These are phyloP conservation scores for Didymella sp. DNA, from an alignment of 2,329 filamentous ascomycete genomes.

Conservation along the genomic window DNA sequence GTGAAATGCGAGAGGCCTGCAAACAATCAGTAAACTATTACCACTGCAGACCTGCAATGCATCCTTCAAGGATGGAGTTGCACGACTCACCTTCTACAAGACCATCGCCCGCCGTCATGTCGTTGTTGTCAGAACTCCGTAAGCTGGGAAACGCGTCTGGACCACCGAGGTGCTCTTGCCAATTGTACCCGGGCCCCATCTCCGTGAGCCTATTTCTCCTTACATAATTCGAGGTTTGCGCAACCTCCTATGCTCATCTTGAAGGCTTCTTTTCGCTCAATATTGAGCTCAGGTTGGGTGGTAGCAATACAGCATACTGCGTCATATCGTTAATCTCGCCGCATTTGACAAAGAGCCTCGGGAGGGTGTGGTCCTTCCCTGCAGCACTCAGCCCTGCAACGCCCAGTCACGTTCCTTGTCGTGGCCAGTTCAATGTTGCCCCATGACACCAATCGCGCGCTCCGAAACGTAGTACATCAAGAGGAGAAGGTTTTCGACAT, in stretches of 20 bases:
- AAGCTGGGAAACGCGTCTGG: slow-evolving; percentile 16
- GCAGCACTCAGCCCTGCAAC: background rate
- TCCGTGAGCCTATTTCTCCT: slow-evolving; percentile 27
- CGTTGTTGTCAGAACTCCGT: slow-evolving; percentile 22
- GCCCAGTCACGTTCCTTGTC: slow-evolving; percentile 4
- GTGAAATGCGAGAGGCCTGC: slow-evolving; percentile 48
- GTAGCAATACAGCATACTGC: slow-evolving; percentile 1
- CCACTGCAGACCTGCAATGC: slow-evolving; percentile 1
- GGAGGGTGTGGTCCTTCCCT: background rate
- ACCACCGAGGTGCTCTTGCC: slow-evolving; percentile 19
- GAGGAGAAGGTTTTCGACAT: background rate
- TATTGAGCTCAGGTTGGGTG: slow-evolving; percentile 3
- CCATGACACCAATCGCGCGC: slow-evolving; percentile 4
- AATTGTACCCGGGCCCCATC: slow-evolving; percentile 19
- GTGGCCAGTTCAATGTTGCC: background rate
- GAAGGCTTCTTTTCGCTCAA: background rate
- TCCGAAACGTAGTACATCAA: slow-evolving; percentile 8
- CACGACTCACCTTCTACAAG: slow-evolving; percentile 29
- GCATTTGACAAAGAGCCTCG: slow-evolving; percentile 1
- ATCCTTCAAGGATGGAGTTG: background rate
- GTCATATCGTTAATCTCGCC: slow-evolving; percentile 6
- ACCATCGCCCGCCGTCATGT: slow-evolving; percentile 28
- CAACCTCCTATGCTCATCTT: slow-evolving; percentile 8
- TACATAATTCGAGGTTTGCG: slow-evolving; percentile 18
- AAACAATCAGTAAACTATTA: slow-evolving; percentile 22